These are phyloP conservation scores for Helichrysum umbraculigerum DNA, from an alignment of 129 eudicot genomes.

Conservation along the genomic window DNA sequence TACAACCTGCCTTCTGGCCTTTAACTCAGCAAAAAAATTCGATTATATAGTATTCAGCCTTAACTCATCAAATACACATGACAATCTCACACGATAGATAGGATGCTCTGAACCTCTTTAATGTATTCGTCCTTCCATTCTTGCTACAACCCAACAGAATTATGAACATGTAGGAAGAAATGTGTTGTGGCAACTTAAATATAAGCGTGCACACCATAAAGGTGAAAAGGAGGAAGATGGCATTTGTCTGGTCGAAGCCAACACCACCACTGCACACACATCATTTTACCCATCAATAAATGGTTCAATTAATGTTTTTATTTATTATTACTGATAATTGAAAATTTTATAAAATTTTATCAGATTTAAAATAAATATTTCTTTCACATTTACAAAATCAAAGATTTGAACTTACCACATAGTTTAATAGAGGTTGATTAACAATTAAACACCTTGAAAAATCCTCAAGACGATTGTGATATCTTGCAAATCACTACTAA, in stretches of 20 bases:
- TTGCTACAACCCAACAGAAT: conserved; percentile 17
- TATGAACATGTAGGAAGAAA: neutral
- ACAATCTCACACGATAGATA: conserved; percentile 15
- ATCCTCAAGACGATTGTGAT: no score
- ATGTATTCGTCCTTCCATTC: conserved; percentile 27
- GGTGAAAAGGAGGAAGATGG: neutral
- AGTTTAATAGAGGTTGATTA: no score
- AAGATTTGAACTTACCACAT: no score
- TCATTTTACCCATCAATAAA: neutral
- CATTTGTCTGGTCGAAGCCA: neutral
- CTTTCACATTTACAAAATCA: no score
- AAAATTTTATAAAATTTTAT: no score
- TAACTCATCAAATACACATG: conserved; percentile 34
- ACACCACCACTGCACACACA: conserved; percentile 1
- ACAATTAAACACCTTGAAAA: neutral
- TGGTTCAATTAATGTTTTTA: no score
- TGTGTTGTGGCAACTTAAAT: neutral
- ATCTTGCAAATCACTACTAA: no score
- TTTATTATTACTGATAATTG: no score
- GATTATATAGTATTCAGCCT: no score
- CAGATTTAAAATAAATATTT: no score
- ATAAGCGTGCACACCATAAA: conserved; percentile 8
- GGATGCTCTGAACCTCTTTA: conserved; percentile 22
- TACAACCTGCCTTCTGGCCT: neutral
- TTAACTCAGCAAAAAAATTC: no score